These are phyloP conservation scores for Chlamydomonas sp. DNA, from an alignment of 139 green algal genomes.

Conservation along the genomic window DNA sequence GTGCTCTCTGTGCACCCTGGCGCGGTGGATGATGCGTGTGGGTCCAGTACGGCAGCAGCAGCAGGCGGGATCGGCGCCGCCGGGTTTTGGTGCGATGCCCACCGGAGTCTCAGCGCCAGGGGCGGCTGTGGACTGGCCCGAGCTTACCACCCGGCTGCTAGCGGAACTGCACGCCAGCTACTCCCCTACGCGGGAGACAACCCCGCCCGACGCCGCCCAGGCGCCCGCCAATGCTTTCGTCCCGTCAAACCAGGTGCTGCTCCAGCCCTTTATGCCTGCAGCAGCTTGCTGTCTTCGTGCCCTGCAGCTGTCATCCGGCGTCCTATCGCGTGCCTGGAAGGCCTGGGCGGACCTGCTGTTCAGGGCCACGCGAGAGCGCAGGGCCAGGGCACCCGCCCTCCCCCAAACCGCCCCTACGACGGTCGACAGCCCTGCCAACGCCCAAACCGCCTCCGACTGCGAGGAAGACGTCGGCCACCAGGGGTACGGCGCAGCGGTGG, in stretches of 20 bases:
- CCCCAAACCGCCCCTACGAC: no score
- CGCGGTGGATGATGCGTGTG: slow-evolving; percentile 29
- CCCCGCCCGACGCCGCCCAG: not conserved
- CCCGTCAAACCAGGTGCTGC: no score
- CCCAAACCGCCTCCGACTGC: no score
- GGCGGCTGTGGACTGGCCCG: not conserved
- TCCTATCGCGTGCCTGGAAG: slow-evolving; percentile 31
- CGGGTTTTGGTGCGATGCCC: not conserved
- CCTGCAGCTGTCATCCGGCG: slow-evolving; percentile 17
- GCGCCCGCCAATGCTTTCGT: no score
- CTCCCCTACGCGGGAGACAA: not conserved
- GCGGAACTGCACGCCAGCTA: not conserved
- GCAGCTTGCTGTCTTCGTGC: not conserved
- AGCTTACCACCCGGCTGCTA: not conserved
- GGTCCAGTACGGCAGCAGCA: not conserved
- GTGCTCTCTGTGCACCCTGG: slow-evolving; percentile 26
- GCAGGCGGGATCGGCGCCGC: slow-evolving; percentile 1
- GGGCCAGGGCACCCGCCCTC: not conserved
- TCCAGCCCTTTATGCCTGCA: slow-evolving; percentile 1
- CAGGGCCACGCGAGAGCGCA: slow-evolving; percentile 10
- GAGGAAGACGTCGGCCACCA: not conserved
- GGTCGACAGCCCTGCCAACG: no score
- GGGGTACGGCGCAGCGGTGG: slow-evolving; percentile 32
- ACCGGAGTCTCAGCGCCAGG: not conserved
- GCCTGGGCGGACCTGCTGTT: slow-evolving; percentile 40